A percentile compares a stretch with the other conserved stretches of the same genome.
phyloP scores from a whole-genome alignment of 345 rosid species.

The Laguncularia racemosa region DNA sequence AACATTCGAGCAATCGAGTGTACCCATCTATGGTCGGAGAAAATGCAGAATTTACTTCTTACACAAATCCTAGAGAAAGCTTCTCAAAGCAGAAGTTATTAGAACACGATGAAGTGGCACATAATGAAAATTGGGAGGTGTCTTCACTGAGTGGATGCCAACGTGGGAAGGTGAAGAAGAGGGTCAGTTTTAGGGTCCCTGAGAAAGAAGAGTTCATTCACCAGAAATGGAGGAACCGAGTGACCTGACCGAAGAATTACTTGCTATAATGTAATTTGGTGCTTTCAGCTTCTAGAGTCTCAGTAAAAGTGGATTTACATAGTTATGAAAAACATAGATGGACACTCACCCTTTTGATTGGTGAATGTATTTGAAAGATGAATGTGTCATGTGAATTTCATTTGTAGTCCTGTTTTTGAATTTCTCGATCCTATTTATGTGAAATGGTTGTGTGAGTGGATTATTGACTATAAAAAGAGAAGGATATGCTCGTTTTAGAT shows the following conservation, averaged over 20 bases:
- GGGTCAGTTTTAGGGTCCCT: conserved; percentile 37
- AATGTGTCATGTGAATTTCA: too few species aligned
- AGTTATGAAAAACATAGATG: too few species aligned
- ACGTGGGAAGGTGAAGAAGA: conserved; percentile 26
- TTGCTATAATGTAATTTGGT: neutral
- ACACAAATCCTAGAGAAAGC: conserved; percentile 4
- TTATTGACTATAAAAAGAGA: too few species aligned
- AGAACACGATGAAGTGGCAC: conserved; percentile 5
- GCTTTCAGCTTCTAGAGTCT: neutral
- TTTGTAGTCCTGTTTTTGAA: conserved; percentile 2
- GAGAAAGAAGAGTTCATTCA: conserved; percentile 23
- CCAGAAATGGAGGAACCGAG: neutral
- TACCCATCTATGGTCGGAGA: conserved; percentile 16
- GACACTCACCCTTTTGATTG: too few species aligned
- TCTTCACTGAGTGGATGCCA: conserved; percentile 1
- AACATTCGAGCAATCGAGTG: conserved; percentile 16
- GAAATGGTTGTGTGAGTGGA: too few species aligned
- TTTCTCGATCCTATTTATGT: too few species aligned
- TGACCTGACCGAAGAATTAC: neutral
- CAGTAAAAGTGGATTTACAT: neutral
- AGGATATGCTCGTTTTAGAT: too few species aligned
- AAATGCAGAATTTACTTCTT: neutral
- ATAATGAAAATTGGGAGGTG: neutral
- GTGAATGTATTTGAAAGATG: too few species aligned
- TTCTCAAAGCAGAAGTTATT: conserved; percentile 11